Evolutionary conservation across 768 basidiomycete genomes (phyloP), one percentile per base, ranked within the genome.

Genomic region (Neoboletus subvelutipes): DNA sequence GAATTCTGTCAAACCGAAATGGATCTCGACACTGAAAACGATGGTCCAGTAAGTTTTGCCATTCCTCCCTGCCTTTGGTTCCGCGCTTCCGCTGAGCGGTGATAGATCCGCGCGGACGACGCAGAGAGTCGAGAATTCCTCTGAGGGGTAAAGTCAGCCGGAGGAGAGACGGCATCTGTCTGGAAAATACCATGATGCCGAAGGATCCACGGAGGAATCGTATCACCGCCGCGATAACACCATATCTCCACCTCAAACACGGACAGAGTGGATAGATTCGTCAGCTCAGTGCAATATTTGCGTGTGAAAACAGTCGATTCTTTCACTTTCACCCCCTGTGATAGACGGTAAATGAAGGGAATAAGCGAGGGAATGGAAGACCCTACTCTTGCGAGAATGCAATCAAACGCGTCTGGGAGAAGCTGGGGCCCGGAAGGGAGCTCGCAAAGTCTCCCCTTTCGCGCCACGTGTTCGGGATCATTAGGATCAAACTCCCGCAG

Each of bases 231-330:
- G 65, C 89, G 77, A 71, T 82, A 92, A 67, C 89, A 91, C 89
- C 89, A 91, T 61, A 92, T 81, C 69, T 91, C 88, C 28, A 91
- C 88, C 67, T 91, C 89, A 61, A 92, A 91, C 18, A 90, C 86
- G 15, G 86, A 88, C 5, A 90, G 77, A 62, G 88, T 86, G 4
- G 84, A 83, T 31, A 92, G 68, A 59, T 81, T 90, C 10, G 89
- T 91, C 37, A 92, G 79, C 67, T 91, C 89, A 0, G 89, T 91
- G 65, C 86, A 88, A 70, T 92, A 90, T 66, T 92, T 92, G 52
- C 89, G 78, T 53, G 84, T 86, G 67, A 91, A 90, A 15, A 90
- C 88, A 0, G 83, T 90, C 22, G 87, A 90, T 66, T 90, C 89
- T 58, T 90, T 89, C 51, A 91, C 90, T 74, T 82, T 88, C 42